Evolutionary conservation across 1,284 basidiomycete genomes (phyloP), one percentile per base, ranked within the genome.

Genomic region (Trichosporon coremiiforme): DNA sequence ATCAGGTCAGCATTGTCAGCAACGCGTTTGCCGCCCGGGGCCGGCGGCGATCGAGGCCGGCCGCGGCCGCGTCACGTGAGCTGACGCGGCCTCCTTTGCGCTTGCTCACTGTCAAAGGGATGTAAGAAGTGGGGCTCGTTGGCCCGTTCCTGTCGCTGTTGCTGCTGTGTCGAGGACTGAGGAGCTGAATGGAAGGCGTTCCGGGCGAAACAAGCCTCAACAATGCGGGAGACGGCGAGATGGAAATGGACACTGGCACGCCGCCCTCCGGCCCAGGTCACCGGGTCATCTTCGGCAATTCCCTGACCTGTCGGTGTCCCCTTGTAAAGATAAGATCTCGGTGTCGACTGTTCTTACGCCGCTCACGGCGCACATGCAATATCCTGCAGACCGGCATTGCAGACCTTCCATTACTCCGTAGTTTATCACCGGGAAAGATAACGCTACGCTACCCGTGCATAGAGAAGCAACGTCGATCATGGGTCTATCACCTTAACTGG

Each of bases 11-110:
- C 53, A 25, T 10, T 13, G 50, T 25, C 20, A 25, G 50, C 50
- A 25, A 25, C 22, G 50, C 50, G 41, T 45, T 45, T 12, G 15
- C 41, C 15, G 38, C 38, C 41, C 41, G 15, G 15, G 41, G 7
- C 41, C 41, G 41, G 17, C 13, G 41, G 41, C 60, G 60, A 63
- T 20, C 60, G 31, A 35, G 31, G 13, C 31, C 20, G 60, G 60
- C 60, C 17, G 60, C 36, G n/a, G 25, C 60, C 60, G 60, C n/a
- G 60, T 35, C 60, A 63, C 33, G 60, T 63, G 60, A 63, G n/a
- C 13, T 29, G 22, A 29, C 53, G 20, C 22, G 12, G 22, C 22
- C 22, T 5, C 20, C n/a, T 8, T 29, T 9, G 2, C 15, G 13
- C 41, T 1, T 29, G 13, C 53, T 55, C 53, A 55, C 53, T 31